Base-by-base conservation (phyloP, 2,329 filamentous ascomycete genomes). In the Stemphylium beticola region DNA sequence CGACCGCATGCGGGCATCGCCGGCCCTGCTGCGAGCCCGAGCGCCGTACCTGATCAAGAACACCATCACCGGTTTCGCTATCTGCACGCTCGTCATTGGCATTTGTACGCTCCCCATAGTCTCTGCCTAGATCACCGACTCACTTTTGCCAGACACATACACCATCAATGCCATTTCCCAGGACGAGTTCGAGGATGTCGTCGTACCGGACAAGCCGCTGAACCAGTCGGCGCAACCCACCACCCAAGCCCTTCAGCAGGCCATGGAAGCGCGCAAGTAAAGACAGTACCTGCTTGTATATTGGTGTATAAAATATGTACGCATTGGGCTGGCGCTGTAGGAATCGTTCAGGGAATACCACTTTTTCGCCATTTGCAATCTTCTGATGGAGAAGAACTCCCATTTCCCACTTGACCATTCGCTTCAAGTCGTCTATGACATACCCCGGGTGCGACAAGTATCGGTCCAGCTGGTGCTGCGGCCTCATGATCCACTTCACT, bases 131-230 rank as follows among this genome's bases (percentile, higher is more conserved):
- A 10, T 12, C 44, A 10, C 24, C 3, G 38, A 45, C 69, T 68
- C 3, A 71, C 52, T 3, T 9, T 34, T 10, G 7, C 8, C 43
- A 90, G 88, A 90, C 72, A 78, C 83, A 49, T 90, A 85, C 74
- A 91, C 88, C 37, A 89, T 99, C 73, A 85, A 82, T 63, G 92
- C 91, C 49, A 90, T 99, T 71, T 92, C 93, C 38, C 95, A 98
- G 78, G 95, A 98, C 76, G 91, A 97, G 64, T 99, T 99, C 79
- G 91, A 93, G 53, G 95, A 99, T 74, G 93, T 98, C 67, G 88
- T 92, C 73, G 88, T 98, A 33, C 95, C 95, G 24, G 90, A 91
- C 73, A 81, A 84, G 47, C 88, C 91, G 42, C 75, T 78, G 44
- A 78, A 82, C 55, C 75, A 79, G n/a, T 69, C 78, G 6, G 42